Conservation (phyloP, 2,329 filamentous ascomycete genomes). For the Raffaelea arxii region DNA sequence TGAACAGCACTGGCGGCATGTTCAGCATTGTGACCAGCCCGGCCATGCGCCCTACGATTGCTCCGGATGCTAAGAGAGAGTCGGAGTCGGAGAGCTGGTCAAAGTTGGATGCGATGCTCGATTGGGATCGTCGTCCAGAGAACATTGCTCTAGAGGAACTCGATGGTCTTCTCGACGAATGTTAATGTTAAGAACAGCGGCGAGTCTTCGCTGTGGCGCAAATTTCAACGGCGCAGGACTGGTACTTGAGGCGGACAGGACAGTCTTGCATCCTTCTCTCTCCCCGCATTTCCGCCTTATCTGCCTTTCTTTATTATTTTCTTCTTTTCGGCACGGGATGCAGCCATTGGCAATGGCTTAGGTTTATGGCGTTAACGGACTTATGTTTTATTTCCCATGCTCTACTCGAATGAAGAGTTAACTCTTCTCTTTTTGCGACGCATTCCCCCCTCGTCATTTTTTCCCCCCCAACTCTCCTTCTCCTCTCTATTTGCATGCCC, state of each 20-base stretch:
- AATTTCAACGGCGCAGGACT: no score
- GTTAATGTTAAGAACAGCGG: slow-evolving; percentile 44
- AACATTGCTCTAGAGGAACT: slow-evolving; percentile 88
- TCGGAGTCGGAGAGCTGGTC: slow-evolving; percentile 32
- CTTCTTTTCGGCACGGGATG: no score
- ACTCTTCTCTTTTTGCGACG: no score
- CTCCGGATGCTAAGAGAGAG: slow-evolving; percentile 25
- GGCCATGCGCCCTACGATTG: slow-evolving; percentile 40
- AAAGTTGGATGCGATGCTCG: slow-evolving; percentile 33
- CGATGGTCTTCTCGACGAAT: slow-evolving; percentile 73
- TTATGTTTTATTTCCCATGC: not conserved
- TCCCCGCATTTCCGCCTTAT: not conserved
- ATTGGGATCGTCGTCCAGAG: slow-evolving; percentile 69
- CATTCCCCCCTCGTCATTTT: no score
- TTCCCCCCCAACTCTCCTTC: no score
- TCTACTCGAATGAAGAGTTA: no score
- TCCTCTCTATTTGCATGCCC: no score
- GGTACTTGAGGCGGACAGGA: no score
- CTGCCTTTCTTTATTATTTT: not conserved
- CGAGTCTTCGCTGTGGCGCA: no score
- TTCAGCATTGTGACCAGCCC: slow-evolving; percentile 48
- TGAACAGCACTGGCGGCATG: slow-evolving; percentile 20
- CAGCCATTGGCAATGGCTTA: not conserved
- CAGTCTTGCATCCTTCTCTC: no score
- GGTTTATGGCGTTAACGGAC: not conserved